These are phyloP conservation scores for Typha latifolia DNA, from an alignment of 176 grass and related monocot species.

Conservation along the genomic window DNA sequence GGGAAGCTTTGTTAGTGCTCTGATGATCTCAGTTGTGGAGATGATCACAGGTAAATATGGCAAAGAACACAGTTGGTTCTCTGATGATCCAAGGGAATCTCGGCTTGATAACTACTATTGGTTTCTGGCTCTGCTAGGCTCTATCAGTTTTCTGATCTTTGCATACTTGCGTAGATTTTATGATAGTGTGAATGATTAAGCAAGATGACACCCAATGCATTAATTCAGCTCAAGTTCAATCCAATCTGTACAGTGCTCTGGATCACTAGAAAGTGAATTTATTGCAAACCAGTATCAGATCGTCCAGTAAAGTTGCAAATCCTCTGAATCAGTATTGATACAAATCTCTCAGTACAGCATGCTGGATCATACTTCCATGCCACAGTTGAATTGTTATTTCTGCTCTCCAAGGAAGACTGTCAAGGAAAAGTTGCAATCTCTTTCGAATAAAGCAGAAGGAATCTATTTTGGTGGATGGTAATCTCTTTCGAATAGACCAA, in stretches of 20 bases:
- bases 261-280: not conserved
- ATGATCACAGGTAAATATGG: conserved; percentile 17
- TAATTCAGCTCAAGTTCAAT: not conserved
- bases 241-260: not conserved
- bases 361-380: no score
- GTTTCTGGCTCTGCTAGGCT: conserved; percentile 55
- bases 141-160: conserved; percentile 53
- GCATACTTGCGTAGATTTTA: conserved; percentile 39
- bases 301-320: no score
- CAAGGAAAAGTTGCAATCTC: no score
- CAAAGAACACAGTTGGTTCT: conserved; percentile 45
- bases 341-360: no score
- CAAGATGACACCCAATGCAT: not conserved
- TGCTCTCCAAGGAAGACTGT: no score
- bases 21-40: conserved; percentile 55
- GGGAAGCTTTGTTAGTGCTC: conserved; percentile 62
- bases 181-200: conserved; percentile 19
- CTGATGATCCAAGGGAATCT: conserved; percentile 49
- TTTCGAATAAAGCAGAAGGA: no score
- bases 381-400: no score
- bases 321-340: no score
- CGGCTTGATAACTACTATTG: conserved; percentile 66
- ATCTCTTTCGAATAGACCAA: no score
- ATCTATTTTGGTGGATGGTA: no score
- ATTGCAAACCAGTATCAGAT: no score